These are phyloP conservation scores for Colletotrichum sidae DNA, from an alignment of 2,329 filamentous ascomycete species.

Conservation along the genomic window DNA sequence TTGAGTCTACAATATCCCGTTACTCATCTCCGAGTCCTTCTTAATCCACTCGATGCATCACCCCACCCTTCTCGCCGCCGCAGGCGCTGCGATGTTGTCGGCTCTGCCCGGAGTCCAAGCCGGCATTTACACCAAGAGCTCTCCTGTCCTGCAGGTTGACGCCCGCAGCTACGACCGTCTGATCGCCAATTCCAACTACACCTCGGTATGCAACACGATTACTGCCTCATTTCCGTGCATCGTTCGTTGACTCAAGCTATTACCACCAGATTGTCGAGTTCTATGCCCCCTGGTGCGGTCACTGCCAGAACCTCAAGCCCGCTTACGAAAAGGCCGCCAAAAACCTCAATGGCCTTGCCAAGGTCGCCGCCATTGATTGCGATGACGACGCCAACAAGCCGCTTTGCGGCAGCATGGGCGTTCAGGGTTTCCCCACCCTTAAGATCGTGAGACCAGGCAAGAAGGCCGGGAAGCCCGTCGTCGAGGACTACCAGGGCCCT, in stretches of 20 bases:
- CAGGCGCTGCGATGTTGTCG: conserved; percentile 73
- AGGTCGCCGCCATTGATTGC: conserved; percentile 94
- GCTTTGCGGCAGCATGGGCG: conserved; percentile 85
- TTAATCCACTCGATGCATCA: conserved; percentile 61
- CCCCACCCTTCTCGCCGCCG: conserved; percentile 63
- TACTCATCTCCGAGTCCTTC: background rate
- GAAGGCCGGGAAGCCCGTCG: conserved; percentile 78
- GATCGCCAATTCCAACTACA: conserved; percentile 90
- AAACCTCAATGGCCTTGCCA: conserved; percentile 89
- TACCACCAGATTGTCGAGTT: conserved; percentile 75
- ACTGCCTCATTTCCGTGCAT: background rate
- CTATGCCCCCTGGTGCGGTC: conserved; percentile 97
- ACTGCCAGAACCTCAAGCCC: conserved; percentile 95
- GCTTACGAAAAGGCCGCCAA: conserved; percentile 95
- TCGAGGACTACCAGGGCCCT: conserved; percentile 91
- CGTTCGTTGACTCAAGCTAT: conserved; percentile 4
- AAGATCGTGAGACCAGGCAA: conserved; percentile 92
- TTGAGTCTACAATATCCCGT: no score
- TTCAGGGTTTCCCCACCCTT: conserved; percentile 94
- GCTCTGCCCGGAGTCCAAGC: conserved; percentile 74
- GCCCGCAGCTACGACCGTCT: conserved; percentile 82
- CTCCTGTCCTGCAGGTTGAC: conserved; percentile 86
- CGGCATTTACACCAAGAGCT: conserved; percentile 86
- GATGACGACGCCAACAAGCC: conserved; percentile 93
- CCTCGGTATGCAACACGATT: conserved; percentile 70